Conservation (phyloP, 108 stramenopile species). For the Cyclotella choctawhatcheeana region DNA sequence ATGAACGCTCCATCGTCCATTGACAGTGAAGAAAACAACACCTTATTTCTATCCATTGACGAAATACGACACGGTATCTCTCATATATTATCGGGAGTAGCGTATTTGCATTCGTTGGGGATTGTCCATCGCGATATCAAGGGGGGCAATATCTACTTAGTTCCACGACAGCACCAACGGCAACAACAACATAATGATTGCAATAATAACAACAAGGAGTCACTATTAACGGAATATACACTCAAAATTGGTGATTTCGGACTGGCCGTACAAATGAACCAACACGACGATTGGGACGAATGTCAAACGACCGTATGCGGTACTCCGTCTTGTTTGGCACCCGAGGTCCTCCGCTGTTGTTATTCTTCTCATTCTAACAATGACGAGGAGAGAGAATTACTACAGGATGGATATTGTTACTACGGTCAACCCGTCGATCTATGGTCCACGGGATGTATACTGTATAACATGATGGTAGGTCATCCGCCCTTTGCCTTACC, state of each 20-base stretch:
- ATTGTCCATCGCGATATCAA: constrained; percentile 43
- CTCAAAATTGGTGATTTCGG: constrained; percentile 46
- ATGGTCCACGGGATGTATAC: constrained; percentile 31
- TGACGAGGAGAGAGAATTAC: background rate
- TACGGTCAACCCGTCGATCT: constrained; percentile 20
- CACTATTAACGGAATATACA: constrained; percentile 9
- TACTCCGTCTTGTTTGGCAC: constrained; percentile 36
- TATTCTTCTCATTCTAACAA: no score
- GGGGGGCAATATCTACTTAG: constrained; percentile 29
- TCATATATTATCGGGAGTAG: constrained; percentile 20
- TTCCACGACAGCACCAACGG: no score
- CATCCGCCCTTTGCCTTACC: constrained; percentile 29
- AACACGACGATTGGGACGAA: constrained; percentile 39
- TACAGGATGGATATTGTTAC: background rate
- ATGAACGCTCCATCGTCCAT: no score
- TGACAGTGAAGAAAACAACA: no score
- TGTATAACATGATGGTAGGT: constrained; percentile 36
- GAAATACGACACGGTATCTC: constrained; percentile 22
- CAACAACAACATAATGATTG: background rate
- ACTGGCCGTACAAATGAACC: constrained; percentile 29
- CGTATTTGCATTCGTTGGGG: constrained; percentile 26
- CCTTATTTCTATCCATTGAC: background rate
- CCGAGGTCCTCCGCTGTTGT: constrained; percentile 19
- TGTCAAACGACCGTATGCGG: constrained; percentile 25
- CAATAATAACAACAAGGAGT: background rate